phyloP scores from a whole-genome alignment of 306 rosid species.

The Mimosa pudica region DNA sequence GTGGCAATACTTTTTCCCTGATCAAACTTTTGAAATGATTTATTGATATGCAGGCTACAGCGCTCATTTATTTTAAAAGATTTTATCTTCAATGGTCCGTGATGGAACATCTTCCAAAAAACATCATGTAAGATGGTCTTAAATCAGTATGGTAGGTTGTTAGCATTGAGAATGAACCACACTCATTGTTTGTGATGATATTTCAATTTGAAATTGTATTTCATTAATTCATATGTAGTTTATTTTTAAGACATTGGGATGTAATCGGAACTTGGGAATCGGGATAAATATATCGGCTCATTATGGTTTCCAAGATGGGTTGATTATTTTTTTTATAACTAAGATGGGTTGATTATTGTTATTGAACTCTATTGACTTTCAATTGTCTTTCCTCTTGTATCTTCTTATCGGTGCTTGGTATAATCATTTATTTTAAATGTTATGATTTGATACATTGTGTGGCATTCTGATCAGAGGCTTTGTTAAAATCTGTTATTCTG shows the following conservation, averaged over 20 bases:
- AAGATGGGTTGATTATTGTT: constrained; percentile 22
- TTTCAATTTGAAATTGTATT: constrained; percentile 21
- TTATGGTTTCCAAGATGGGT: constrained; percentile 24
- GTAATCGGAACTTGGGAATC: neutral
- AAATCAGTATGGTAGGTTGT: constrained; percentile 15
- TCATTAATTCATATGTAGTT: constrained; percentile 25
- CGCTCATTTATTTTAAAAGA: constrained; percentile 91
- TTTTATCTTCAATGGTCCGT: constrained; percentile 93
- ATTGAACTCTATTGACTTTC: constrained; percentile 7
- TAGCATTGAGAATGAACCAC: constrained; percentile 12
- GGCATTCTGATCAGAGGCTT: neutral
- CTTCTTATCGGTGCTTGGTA: constrained; percentile 6
- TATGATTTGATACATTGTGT: constrained; percentile 18
- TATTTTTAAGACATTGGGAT: constrained; percentile 20
- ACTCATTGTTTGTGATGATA: constrained; percentile 7
- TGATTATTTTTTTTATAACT: constrained; percentile 1
- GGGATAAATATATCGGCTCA: constrained; percentile 14
- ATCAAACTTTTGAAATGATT: constrained; percentile 35
- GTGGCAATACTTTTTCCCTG: neutral
- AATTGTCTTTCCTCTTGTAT: neutral
- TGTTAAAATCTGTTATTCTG: constrained; percentile 22
- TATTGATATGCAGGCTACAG: constrained; percentile 73
- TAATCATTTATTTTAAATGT: constrained; percentile 15
- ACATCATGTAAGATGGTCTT: constrained; percentile 72
- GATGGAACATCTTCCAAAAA: constrained; percentile 94